These are phyloP conservation scores for Scedosporium minutisporum DNA, from an alignment of 2,329 filamentous ascomycete genomes.

Conservation along the genomic window DNA sequence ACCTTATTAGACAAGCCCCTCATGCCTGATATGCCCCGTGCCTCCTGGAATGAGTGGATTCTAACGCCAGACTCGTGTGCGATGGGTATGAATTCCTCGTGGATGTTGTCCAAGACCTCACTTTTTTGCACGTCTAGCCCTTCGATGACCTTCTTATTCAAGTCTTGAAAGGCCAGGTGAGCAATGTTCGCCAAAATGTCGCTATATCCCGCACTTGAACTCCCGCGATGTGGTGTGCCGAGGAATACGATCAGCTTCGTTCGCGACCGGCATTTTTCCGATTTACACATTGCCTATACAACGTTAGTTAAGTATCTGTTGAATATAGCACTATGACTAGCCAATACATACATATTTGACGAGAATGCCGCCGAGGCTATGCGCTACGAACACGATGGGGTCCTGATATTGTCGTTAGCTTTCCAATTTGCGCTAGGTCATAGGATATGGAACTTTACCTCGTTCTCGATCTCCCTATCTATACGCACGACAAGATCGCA, in stretches of 20 bases:
- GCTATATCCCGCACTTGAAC: conserved; percentile 21
- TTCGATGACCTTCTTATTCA: conserved; percentile 22
- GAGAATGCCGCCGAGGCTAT: conserved; percentile 29
- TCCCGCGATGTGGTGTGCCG: conserved; percentile 29
- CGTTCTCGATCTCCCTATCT: neutral
- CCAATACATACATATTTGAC: conserved; percentile 25
- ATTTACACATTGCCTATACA: conserved; percentile 21
- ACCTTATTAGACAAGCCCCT: neutral
- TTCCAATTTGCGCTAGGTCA: conserved; percentile 20
- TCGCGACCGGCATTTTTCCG: conserved; percentile 13
- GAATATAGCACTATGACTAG: neutral
- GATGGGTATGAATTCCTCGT: conserved; percentile 22
- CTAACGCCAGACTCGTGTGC: conserved; percentile 16
- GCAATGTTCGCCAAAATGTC: neutral
- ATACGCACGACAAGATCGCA: neutral
- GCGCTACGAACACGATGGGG: conserved; percentile 24
- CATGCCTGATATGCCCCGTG: conserved; percentile 5
- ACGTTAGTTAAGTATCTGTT: neutral
- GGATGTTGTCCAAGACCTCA: conserved; percentile 27
- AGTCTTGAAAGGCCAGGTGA: neutral
- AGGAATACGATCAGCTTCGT: conserved; percentile 27
- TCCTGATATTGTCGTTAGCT: conserved; percentile 25
- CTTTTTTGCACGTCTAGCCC: conserved; percentile 21
- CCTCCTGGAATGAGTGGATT: conserved; percentile 31
- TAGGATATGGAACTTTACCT: neutral